Evolutionary conservation across 2,329 filamentous ascomycete species (phyloP), one percentile per base, ranked within the genome.

Genomic region (Mycosphaerelloides madeirae): DNA sequence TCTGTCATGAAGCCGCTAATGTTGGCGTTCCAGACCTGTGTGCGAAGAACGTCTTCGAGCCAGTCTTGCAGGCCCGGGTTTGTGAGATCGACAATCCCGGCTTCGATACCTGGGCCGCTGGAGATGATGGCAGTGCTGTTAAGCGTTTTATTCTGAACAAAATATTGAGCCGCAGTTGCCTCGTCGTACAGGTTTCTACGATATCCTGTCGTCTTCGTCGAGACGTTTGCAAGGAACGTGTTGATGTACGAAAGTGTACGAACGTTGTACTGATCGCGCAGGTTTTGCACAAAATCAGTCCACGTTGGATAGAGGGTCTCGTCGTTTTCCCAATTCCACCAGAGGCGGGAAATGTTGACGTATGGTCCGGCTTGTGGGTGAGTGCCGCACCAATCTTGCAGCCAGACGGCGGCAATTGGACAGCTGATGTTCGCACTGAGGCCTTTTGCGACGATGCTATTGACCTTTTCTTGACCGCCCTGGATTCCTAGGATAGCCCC

Each of bases 301-400:
- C 63, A 67, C 1, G 50, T 58, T 0, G 65, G 65, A 41, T 67
- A 68, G 1, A 67, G 56, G 4, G 49, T 42, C 8, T 52, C 50
- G 41, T 68, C 65, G 14, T 60, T 54, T 46, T 68, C 65, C 65
- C 64, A 67, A 43, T 68, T 68, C 65, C 65, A 68, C 65, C 64
- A 67, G 2, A 68, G 56, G 22, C 65, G 57, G 13, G 61, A 64
- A 29, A 68, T 58, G 41, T 63, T 63, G 32, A 58, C 55, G 38
- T 62, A 64, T 6, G 64, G 61, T 12, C 59, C 65, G 3, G 54
- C 48, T 40, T 68, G 65, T 6, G 53, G 46, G 35, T 65, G 63
- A 7, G 64, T 66, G 1, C 64, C 64, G 28, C 54, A 60, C 65
- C 64, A 66, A 43, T 67, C 64, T 42, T 67, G 64, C 13, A 67